Evolutionary conservation across 495 filamentous ascomycete genomes (phyloP).

Genomic region (Penicillium silybi): DNA sequence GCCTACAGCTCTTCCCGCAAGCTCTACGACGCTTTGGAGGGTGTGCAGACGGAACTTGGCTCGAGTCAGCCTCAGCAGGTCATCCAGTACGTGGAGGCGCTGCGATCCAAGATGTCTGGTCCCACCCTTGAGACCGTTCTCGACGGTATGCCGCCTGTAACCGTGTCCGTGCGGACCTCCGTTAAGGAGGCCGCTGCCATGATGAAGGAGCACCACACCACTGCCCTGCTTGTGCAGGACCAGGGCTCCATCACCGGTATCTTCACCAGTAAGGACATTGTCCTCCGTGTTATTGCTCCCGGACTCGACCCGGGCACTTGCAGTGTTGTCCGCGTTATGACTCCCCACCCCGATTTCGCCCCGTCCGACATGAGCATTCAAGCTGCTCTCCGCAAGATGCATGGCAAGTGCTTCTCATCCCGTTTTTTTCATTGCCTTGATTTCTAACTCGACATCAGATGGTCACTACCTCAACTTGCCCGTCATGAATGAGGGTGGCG

Average conservation of each 20-base stretch:
- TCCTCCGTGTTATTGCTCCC: constrained; percentile 94
- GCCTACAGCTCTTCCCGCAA: constrained; percentile 95
- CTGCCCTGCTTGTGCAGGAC: constrained; percentile 92
- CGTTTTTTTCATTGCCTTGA: neutral
- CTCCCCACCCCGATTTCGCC: constrained; percentile 96
- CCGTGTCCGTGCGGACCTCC: constrained; percentile 90
- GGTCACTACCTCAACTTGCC: constrained; percentile 97
- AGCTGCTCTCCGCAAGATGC: constrained; percentile 96
- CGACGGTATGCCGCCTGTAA: constrained; percentile 85
- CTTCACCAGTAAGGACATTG: constrained; percentile 99
- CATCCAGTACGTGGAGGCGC: constrained; percentile 96
- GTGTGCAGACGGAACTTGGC: constrained; percentile 96
- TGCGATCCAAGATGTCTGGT: constrained; percentile 95
- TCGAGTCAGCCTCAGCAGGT: constrained; percentile 97
- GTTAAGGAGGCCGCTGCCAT: constrained; percentile 90
- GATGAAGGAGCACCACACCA: constrained; percentile 99
- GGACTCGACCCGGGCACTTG: constrained; percentile 92
- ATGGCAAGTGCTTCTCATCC: constrained; percentile 57
- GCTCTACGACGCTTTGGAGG: constrained; percentile 94
- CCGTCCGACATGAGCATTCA: constrained; percentile 99
- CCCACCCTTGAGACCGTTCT: constrained; percentile 93
- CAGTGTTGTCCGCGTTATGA: constrained; percentile 98
- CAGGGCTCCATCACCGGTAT: constrained; percentile 97
- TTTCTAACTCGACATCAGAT: constrained; percentile 53
- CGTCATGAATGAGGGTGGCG: constrained; percentile 94